Conservation (phyloP, 306 rosid species). For the Chamaecrista fasciculata region DNA sequence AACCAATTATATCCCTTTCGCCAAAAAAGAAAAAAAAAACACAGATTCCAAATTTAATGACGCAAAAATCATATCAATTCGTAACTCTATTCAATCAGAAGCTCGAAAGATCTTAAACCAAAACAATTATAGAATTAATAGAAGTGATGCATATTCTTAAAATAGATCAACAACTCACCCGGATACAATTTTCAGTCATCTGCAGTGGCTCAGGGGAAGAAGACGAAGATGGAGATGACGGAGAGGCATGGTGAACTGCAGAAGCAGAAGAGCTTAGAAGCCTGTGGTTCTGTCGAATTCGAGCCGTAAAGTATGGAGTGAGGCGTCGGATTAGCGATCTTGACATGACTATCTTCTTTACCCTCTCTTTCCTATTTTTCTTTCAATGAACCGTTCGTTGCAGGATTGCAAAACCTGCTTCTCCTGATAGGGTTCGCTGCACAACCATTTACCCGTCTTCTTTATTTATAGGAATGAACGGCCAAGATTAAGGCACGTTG, state of each 20-base stretch:
- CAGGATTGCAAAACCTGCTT: neutral
- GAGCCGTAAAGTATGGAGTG: slow-evolving; percentile 34
- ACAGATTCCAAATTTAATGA: neutral
- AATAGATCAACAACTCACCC: slow-evolving; percentile 31
- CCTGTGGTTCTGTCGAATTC: slow-evolving; percentile 53
- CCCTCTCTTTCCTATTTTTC: neutral
- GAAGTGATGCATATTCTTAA: neutral
- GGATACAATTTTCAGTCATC: slow-evolving; percentile 55
- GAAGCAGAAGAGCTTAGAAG: slow-evolving; percentile 50
- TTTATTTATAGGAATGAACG: neutral
- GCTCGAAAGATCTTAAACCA: neutral
- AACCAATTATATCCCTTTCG: neutral
- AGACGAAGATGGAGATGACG: slow-evolving; percentile 33
- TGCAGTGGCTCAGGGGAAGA: slow-evolving; percentile 37
- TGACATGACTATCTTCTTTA: slow-evolving; percentile 20
- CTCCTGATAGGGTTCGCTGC: no score
- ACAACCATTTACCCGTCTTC: no score
- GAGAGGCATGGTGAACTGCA: slow-evolving; percentile 41
- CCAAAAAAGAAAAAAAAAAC: neutral
- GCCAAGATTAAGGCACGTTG: neutral
- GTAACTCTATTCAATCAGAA: neutral
- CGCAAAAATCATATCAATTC: neutral
- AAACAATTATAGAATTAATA: neutral
- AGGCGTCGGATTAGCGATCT: slow-evolving; percentile 46
- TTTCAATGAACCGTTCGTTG: slow-evolving; percentile 13